Conservation (phyloP, 768 basidiomycete genomes). For the Boletus barrowsii region DNA sequence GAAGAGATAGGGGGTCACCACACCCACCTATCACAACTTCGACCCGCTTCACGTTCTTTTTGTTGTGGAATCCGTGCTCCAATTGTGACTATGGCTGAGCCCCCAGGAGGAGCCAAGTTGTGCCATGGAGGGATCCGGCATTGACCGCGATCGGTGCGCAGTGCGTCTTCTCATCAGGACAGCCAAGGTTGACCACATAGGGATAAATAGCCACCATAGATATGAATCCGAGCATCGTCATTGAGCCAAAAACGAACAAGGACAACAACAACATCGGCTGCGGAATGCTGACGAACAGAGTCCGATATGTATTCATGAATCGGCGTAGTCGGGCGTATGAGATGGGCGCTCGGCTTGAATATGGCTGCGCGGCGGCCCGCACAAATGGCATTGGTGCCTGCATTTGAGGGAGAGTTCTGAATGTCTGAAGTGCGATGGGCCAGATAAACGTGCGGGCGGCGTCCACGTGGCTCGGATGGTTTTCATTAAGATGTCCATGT, state of each 20-base stretch:
- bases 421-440: not conserved
- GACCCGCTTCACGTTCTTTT: not conserved
- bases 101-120: not conserved
- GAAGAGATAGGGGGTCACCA: not conserved
- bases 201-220: constrained; percentile 7
- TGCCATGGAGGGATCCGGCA: constrained; percentile 3
- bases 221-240: constrained; percentile 6
- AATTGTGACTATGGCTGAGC: not conserved
- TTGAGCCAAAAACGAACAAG: not conserved
- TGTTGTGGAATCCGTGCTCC: not conserved
- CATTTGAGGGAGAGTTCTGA: not conserved
- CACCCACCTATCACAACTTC: not conserved
- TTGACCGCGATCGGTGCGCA: constrained; percentile 16
- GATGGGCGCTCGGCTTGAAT: constrained; percentile 17
- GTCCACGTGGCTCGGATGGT: constrained; percentile 4
- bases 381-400: constrained; percentile 3
- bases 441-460: constrained; percentile 1
- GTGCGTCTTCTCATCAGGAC: constrained; percentile 1
- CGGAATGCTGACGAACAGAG: constrained; percentile 2
- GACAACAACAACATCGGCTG: not conserved
- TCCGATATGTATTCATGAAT: constrained; percentile 13
- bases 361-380: constrained; percentile 3
- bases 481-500: no score
- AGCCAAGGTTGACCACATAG: constrained; percentile 9
- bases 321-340: constrained; percentile 12